A percentile compares a stretch with the other conserved stretches of the same genome.
Evolutionary conservation across 2,329 filamentous ascomycete species (phyloP).

Genomic region (Diaporthe caulivora): DNA sequence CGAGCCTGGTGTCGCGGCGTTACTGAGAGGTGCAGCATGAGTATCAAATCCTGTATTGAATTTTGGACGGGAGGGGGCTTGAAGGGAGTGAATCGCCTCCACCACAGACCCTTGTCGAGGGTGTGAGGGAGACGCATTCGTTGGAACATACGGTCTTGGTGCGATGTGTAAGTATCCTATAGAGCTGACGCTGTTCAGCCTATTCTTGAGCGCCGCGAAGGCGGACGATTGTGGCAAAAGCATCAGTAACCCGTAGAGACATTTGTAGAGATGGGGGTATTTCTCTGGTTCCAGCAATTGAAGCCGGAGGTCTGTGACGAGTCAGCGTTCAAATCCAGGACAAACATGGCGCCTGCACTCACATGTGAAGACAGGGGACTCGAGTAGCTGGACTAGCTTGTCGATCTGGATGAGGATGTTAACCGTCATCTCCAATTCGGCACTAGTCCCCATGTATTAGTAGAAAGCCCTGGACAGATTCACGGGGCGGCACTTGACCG

Average conservation of each 20-base stretch:
- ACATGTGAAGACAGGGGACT: constrained; percentile 99
- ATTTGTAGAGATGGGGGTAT: constrained; percentile 96
- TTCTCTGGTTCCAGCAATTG: constrained; percentile 96
- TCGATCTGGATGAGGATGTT: constrained; percentile 99
- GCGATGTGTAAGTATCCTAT: constrained; percentile 94
- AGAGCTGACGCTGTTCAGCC: constrained; percentile 95
- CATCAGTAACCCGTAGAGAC: constrained; percentile 96
- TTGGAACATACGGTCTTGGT: constrained; percentile 76
- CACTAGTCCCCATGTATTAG: constrained; percentile 64
- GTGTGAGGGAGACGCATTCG: constrained; percentile 47
- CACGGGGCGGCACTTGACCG: constrained; percentile 29
- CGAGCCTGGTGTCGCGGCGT: constrained; percentile 59
- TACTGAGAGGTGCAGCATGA: constrained; percentile 54
- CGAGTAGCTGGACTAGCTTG: constrained; percentile 95
- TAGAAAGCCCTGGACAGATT: constrained; percentile 12
- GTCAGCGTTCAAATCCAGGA: neutral
- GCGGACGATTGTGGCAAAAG: constrained; percentile 97
- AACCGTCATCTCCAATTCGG: constrained; percentile 98
- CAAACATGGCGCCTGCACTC: constrained; percentile 50
- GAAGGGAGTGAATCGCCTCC: constrained; percentile 47
- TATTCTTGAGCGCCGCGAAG: constrained; percentile 95
- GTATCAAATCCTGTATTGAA: constrained; percentile 51
- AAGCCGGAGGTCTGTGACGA: constrained; percentile 82
- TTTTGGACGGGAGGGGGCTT: constrained; percentile 38
- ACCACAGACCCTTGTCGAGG: constrained; percentile 50